Percentiles rank a stretch among this genome's conserved stretches.
phyloP scores from a whole-genome alignment of 2,329 filamentous ascomycete species.

The Endoconidiophora polonica region DNA sequence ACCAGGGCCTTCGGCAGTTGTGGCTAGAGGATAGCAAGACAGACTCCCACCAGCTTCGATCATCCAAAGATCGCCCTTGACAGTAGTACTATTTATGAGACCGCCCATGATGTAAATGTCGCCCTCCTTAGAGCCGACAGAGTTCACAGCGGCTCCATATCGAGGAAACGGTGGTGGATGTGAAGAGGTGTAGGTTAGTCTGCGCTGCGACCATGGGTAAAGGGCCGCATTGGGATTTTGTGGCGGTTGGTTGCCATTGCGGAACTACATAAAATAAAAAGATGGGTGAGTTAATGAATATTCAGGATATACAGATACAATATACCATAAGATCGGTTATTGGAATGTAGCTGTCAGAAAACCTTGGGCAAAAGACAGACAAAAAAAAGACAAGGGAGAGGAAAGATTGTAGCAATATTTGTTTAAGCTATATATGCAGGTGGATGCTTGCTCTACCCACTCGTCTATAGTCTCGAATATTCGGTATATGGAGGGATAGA shows the following conservation, averaged over 20 bases:
- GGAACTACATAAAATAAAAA: slow-evolving; percentile 26
- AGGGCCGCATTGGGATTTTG: slow-evolving; percentile 55
- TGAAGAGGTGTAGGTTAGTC: slow-evolving; percentile 67
- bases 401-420: too few relatives aligned
- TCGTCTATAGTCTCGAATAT: neutral
- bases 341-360: neutral
- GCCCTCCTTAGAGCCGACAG: slow-evolving; percentile 84
- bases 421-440: too few relatives aligned
- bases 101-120: slow-evolving; percentile 97
- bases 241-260: slow-evolving; percentile 30
- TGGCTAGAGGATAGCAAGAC: slow-evolving; percentile 80
- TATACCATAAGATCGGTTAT: neutral
- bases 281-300: slow-evolving; percentile 12
- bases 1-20: slow-evolving; percentile 83
- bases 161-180: slow-evolving; percentile 81
- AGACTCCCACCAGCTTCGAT: slow-evolving; percentile 79
- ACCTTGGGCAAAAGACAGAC: neutral
- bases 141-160: slow-evolving; percentile 93
- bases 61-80: slow-evolving; percentile 96
- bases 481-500: neutral
- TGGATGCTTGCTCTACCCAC: too few relatives aligned
- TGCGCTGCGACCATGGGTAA: slow-evolving; percentile 90
- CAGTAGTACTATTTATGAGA: slow-evolving; percentile 82
- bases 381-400: neutral
- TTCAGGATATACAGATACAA: neutral